Evolutionary conservation across 352 stramenopile species (phyloP).

Genomic region (Globisporangium paroecandrum): DNA sequence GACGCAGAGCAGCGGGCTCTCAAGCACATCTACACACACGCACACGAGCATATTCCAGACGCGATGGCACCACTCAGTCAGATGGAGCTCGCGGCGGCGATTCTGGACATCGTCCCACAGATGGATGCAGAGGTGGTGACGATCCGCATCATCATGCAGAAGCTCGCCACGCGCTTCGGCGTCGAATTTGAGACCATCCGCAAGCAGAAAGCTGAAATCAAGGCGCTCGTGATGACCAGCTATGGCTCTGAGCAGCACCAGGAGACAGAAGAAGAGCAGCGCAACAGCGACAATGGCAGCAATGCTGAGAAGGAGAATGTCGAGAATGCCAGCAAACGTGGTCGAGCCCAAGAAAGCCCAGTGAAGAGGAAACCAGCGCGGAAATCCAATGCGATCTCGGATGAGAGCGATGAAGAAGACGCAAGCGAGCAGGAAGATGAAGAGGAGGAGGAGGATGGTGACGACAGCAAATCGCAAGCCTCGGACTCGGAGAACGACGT

Average conservation of each 20-base stretch:
- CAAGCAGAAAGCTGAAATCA: conserved; percentile 10
- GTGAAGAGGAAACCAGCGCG: conserved; percentile 18
- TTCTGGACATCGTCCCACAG: conserved; percentile 50
- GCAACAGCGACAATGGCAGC: conserved; percentile 12
- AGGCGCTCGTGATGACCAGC: conserved; percentile 15
- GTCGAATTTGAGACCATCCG: conserved; percentile 25
- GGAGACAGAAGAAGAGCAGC: conserved; percentile 26
- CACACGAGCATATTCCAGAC: not conserved
- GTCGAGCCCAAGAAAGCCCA: conserved; percentile 12
- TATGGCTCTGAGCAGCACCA: conserved; percentile 10
- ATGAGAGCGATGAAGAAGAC: conserved; percentile 28
- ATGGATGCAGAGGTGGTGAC: conserved; percentile 55
- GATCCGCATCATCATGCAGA: conserved; percentile 43
- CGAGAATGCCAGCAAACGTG: not conserved
- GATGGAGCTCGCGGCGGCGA: conserved; percentile 27
- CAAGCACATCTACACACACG: not conserved
- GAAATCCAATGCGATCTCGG: conserved; percentile 35
- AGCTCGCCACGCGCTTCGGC: conserved; percentile 44
- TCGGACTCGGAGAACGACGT: conserved; percentile 9
- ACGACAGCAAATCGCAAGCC: conserved; percentile 19
- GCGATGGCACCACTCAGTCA: conserved; percentile 23
- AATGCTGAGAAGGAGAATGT: conserved; percentile 3
- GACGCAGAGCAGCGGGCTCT: not conserved
- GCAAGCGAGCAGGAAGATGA: conserved; percentile 19
- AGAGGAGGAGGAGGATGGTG: conserved; percentile 16